These are phyloP conservation scores for Chaetomidium leptoderma DNA, from an alignment of 495 filamentous ascomycete genomes.

Conservation along the genomic window DNA sequence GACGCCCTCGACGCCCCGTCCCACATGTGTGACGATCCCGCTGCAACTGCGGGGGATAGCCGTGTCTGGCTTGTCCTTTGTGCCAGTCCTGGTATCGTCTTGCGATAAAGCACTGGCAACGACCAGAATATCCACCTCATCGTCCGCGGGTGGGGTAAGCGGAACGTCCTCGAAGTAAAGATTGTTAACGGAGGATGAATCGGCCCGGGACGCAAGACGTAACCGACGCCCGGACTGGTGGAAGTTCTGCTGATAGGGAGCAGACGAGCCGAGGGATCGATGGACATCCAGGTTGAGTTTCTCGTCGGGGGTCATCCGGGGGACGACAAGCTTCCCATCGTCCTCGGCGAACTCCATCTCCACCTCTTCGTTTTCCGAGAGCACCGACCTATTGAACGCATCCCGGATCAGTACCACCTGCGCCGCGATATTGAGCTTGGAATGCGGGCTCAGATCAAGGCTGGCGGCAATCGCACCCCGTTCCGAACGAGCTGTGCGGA, in stretches of 20 bases:
- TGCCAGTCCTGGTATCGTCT: constrained; percentile 40
- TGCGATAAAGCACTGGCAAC: constrained; percentile 26
- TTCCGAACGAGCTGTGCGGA: constrained; percentile 41
- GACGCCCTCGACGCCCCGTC: constrained; percentile 34
- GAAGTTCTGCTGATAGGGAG: constrained; percentile 34
- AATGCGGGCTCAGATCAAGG: constrained; percentile 34
- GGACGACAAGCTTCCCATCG: constrained; percentile 33
- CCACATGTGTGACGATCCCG: constrained; percentile 42
- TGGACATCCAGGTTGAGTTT: constrained; percentile 37
- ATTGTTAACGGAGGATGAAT: constrained; percentile 2
- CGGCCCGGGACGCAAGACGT: constrained; percentile 17
- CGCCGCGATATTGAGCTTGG: constrained; percentile 23
- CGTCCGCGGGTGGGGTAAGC: constrained; percentile 21
- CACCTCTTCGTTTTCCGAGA: constrained; percentile 19
- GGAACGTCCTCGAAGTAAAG: constrained; percentile 33
- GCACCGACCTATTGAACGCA: constrained; percentile 28
- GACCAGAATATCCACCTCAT: constrained; percentile 43
- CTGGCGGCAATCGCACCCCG: constrained; percentile 30
- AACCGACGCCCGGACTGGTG: constrained; percentile 27
- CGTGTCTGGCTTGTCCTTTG: constrained; percentile 31
- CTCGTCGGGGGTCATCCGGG: constrained; percentile 37
- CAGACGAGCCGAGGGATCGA: constrained; percentile 32
- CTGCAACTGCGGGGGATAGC: constrained; percentile 35
- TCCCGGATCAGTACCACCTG: constrained; percentile 31
- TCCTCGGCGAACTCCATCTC: constrained; percentile 41